Conservation (phyloP, 148 eudicot genomes). For the Vaccinium vitisidaea region DNA sequence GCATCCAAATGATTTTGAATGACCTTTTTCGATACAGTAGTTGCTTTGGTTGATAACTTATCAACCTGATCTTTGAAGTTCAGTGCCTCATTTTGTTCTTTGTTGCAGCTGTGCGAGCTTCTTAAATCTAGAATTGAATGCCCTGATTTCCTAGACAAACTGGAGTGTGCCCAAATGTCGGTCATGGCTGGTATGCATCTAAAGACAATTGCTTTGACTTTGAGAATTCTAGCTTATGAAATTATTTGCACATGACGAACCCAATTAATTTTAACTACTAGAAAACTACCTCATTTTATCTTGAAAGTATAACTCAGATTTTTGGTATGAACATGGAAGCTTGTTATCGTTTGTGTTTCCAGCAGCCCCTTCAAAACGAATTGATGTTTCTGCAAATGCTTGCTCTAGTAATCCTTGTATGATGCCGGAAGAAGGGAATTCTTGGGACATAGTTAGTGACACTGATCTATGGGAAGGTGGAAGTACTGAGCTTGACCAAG, state of each 20-base stretch:
- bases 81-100: constrained; percentile 10
- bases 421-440: constrained; percentile 70
- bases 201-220: neutral
- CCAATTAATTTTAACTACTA: neutral
- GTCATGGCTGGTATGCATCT: constrained; percentile 56
- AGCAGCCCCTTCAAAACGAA: neutral
- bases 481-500: constrained; percentile 47
- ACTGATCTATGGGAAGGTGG: constrained; percentile 88
- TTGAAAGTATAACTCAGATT: neutral
- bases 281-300: neutral
- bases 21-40: neutral
- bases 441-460: constrained; percentile 93
- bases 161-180: constrained; percentile 63
- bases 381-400: neutral
- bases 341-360: neutral
- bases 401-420: constrained; percentile 15
- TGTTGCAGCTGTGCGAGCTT: constrained; percentile 63
- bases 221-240: neutral
- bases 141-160: constrained; percentile 69
- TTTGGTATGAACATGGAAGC: neutral
- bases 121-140: constrained; percentile 72
- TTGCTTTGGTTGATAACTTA: neutral
- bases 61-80: neutral
- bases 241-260: neutral
- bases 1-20: neutral